Percentiles rank a stretch among this genome's conserved stretches.
phyloP scores from a whole-genome alignment of 208 protist species.

The Trypanosoma conorhini region DNA sequence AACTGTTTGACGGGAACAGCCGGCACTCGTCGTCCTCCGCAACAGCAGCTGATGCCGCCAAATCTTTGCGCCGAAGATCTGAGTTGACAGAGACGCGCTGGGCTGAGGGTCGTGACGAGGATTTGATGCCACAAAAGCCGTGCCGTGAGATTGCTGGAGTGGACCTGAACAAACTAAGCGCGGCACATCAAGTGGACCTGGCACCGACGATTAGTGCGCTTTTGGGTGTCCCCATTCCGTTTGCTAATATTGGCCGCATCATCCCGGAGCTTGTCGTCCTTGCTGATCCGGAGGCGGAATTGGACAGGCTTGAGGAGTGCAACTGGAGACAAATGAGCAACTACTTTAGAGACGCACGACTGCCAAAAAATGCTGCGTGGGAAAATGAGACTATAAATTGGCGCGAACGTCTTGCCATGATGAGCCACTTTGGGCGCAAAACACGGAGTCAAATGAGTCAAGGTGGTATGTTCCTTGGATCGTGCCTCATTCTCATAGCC shows the following conservation, averaged over 20 bases:
- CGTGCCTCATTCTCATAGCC: conserved; percentile 37
- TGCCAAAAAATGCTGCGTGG: conserved; percentile 27
- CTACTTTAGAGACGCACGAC: conserved; percentile 38
- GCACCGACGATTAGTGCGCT: conserved; percentile 92
- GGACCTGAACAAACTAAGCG: conserved; percentile 35
- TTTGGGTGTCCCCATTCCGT: conserved; percentile 95
- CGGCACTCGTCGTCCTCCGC: not conserved
- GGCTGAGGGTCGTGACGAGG: conserved; percentile 33
- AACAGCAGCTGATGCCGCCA: not conserved
- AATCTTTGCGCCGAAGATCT: not conserved
- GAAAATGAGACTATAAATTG: conserved; percentile 4
- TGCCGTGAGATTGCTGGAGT: conserved; percentile 41
- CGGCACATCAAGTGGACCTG: conserved; percentile 94
- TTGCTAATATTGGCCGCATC: conserved; percentile 92
- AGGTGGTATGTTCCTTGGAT: conserved; percentile 50
- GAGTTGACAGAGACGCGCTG: conserved; percentile 36
- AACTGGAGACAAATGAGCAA: conserved; percentile 50
- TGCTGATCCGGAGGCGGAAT: conserved; percentile 40
- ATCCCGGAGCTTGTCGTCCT: conserved; percentile 82
- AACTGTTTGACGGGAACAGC: conserved; percentile 42
- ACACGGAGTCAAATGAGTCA: conserved; percentile 51
- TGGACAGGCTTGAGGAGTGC: conserved; percentile 47
- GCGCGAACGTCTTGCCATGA: conserved; percentile 37
- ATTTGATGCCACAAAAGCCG: conserved; percentile 37
- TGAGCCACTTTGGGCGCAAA: conserved; percentile 51